Percentiles rank a stretch among this genome's conserved stretches.
Evolutionary conservation across 2,329 filamentous ascomycete genomes (phyloP).

Genomic region (Stachybotrys chlorohalonatus): DNA sequence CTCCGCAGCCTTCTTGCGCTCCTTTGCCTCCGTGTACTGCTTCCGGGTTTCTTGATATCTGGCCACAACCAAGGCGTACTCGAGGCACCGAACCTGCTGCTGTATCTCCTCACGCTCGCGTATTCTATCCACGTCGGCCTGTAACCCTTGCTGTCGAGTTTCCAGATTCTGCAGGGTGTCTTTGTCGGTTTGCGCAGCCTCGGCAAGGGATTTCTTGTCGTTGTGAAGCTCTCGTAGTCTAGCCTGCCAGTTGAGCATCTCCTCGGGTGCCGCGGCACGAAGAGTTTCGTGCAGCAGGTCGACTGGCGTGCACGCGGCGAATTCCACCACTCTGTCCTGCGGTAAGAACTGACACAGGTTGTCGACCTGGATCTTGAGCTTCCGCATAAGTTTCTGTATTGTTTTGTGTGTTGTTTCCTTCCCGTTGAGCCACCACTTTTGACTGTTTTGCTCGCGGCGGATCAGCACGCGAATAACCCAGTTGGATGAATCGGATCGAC

Average conservation of each 20-base stretch:
- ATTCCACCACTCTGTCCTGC: constrained; percentile 92
- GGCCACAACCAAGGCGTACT: constrained; percentile 56
- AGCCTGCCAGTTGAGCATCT: constrained; percentile 74
- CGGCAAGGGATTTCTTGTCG: constrained; percentile 54
- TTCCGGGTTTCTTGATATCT: constrained; percentile 49
- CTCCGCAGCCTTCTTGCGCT: constrained; percentile 42
- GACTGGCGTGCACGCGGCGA: constrained; percentile 73
- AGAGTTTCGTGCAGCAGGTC: constrained; percentile 80
- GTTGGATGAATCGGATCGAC: constrained; percentile 52
- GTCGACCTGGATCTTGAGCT: constrained; percentile 87
- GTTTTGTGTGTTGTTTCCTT: constrained; percentile 50
- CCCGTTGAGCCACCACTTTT: constrained; percentile 70
- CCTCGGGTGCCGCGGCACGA: constrained; percentile 71
- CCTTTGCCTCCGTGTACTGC: constrained; percentile 42
- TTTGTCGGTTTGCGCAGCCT: constrained; percentile 46
- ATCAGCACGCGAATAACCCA: constrained; percentile 69
- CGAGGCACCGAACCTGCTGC: constrained; percentile 53
- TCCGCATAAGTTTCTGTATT: constrained; percentile 57
- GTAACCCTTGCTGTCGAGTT: constrained; percentile 62
- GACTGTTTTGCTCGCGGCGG: constrained; percentile 71
- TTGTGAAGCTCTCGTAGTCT: constrained; percentile 62
- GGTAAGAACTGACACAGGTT: constrained; percentile 96
- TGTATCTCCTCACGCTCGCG: constrained; percentile 64
- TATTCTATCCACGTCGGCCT: constrained; percentile 75
- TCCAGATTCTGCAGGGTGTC: constrained; percentile 61